Evolutionary conservation across 2,329 filamentous ascomycete species (phyloP), one percentile per base, ranked within the genome.

Genomic region (Clonostachys chloroleuca): DNA sequence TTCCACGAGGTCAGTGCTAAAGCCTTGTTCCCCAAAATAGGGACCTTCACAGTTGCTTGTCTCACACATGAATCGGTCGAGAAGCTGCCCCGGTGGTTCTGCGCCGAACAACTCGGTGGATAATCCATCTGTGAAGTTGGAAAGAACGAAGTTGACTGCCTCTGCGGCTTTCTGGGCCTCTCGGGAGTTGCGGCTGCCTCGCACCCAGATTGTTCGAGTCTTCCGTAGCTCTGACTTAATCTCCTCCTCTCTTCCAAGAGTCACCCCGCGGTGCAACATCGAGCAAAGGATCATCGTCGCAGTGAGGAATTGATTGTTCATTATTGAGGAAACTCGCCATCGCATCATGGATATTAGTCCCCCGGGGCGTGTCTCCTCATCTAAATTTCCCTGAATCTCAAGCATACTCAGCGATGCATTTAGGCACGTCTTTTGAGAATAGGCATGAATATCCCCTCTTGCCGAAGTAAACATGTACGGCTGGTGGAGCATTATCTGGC

Each of bases 401-500:
- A 63, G 48, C 0, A 52, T 52, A 9, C 49, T 50, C 1, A 64
- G 44, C 0, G 57, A 49, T 2, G 60, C 56, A 13, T 60, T 50
- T 1, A 63, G 6, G 20, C 56, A 59, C 1, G 52, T 41, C 5
- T 42, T 50, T 6, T 52, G 51, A 1, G 61, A 66, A 46, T 63
- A 61, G 2, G 50, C 46, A 40, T 42, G 49, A 16, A 20, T 5
- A 12, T 45, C 14, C 37, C 46, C 40, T 13, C 5, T 24, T 24
- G 55, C 59, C 4, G 8, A 49, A 14, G 5, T 51, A 36, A 5
- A 61, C 45, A 64, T 46, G 44, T 58, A 64, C 5, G 54, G 55
- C 12, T 59, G 51, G 46, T 65, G 64, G 16, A 66, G 55, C 45
- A 63, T 58, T 10, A 64, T 48, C 20, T 60, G 54, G 2, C 57